Conservation (phyloP, 108 stramenopile species). For the Fragilaria radians region DNA sequence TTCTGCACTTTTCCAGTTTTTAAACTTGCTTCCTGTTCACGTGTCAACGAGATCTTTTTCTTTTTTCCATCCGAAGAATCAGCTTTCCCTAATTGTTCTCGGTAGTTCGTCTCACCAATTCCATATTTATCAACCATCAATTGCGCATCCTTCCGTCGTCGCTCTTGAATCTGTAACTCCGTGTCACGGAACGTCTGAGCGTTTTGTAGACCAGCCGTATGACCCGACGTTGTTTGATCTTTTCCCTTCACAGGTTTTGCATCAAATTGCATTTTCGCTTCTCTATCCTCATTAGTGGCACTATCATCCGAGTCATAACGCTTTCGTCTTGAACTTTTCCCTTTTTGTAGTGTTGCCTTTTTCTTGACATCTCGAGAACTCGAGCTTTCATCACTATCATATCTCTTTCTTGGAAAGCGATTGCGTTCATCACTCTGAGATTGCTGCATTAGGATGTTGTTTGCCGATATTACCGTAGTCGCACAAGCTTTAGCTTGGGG, state of each 20-base stretch:
- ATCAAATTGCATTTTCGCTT: not conserved
- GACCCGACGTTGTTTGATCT: slow-evolving; percentile 67
- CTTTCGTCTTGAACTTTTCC: slow-evolving; percentile 7
- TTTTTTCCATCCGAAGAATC: not conserved
- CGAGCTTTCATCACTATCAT: no score
- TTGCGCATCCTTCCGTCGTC: slow-evolving; percentile 24
- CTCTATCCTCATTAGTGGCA: slow-evolving; percentile 5
- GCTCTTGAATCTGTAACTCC: slow-evolving; percentile 46
- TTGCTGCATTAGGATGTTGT: no score
- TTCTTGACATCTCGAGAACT: no score
- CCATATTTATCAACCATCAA: slow-evolving; percentile 44
- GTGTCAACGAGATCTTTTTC: slow-evolving; percentile 1
- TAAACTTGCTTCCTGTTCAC: slow-evolving; percentile 26
- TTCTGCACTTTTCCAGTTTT: slow-evolving; percentile 69
- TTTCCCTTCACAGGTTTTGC: no score
- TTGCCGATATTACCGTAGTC: no score
- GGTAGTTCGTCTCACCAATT: slow-evolving; percentile 78
- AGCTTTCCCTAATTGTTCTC: slow-evolving; percentile 55
- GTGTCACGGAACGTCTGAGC: slow-evolving; percentile 54
- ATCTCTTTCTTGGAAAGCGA: no score
- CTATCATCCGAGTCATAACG: slow-evolving; percentile 11
- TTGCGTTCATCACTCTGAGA: no score
- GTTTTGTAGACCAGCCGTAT: slow-evolving; percentile 74
- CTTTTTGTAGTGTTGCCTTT: slow-evolving; percentile 10
- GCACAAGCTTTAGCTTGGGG: no score